Percentiles rank a stretch among this genome's conserved stretches.
Evolutionary conservation across 768 basidiomycete genomes (phyloP).

Genomic region (Calocera viscosa): DNA sequence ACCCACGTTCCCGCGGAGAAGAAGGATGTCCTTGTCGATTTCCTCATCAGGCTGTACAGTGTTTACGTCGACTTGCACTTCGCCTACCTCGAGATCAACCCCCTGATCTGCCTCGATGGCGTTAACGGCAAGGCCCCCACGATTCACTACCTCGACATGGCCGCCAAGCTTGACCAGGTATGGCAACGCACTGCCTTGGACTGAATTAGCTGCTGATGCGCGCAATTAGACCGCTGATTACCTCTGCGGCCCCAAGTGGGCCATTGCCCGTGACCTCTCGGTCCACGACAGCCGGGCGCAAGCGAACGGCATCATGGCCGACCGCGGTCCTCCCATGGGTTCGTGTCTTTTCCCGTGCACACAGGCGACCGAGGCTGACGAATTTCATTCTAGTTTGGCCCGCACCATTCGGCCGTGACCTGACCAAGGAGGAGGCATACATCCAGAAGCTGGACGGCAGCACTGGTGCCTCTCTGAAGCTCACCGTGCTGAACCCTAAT

Average conservation of each 20-base stretch:
- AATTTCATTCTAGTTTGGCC: slow-evolving; percentile 44
- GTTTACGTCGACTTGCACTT: slow-evolving; percentile 99
- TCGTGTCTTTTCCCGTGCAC: slow-evolving; percentile 12
- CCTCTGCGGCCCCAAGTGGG: slow-evolving; percentile 98
- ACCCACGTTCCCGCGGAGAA: slow-evolving; percentile 60
- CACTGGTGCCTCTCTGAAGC: slow-evolving; percentile 94
- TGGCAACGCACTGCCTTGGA: slow-evolving; percentile 1
- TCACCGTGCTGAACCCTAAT: slow-evolving; percentile 88
- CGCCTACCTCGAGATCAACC: slow-evolving; percentile 99
- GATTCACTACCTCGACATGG: slow-evolving; percentile 98
- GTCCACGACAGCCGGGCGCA: slow-evolving; percentile 48
- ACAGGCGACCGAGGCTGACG: not conserved
- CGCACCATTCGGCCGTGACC: slow-evolving; percentile 89
- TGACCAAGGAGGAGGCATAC: slow-evolving; percentile 98
- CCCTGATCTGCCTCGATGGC: slow-evolving; percentile 83
- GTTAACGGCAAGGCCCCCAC: slow-evolving; percentile 54
- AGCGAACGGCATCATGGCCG: slow-evolving; percentile 45
- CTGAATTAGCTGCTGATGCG: not conserved
- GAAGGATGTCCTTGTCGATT: slow-evolving; percentile 89
- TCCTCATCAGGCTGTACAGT: slow-evolving; percentile 86
- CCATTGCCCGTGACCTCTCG: slow-evolving; percentile 81
- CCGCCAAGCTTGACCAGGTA: slow-evolving; percentile 92
- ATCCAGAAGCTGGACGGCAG: slow-evolving; percentile 96
- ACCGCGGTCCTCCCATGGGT: slow-evolving; percentile 95
- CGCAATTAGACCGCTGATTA: slow-evolving; percentile 66